A percentile compares a stretch with the other conserved stretches of the same genome.
phyloP scores from a whole-genome alignment of 768 basidiomycete genomes.

The Mycena pura region DNA sequence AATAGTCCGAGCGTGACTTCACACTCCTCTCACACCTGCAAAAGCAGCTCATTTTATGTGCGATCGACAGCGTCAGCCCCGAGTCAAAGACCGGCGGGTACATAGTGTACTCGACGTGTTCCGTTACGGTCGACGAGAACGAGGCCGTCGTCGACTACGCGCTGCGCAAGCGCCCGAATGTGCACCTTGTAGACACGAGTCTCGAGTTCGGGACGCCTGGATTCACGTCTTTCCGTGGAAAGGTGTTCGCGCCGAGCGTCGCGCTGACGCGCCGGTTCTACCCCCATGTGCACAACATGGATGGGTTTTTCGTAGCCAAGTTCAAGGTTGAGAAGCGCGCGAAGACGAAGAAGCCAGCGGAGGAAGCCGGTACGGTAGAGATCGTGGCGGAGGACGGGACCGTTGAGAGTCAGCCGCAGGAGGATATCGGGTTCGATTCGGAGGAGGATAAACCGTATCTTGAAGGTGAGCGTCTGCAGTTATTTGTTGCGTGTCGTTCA shows the following conservation, averaged over 20 bases:
- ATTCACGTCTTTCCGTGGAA: conserved; percentile 89
- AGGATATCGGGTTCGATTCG: conserved; percentile 69
- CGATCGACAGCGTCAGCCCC: conserved; percentile 93
- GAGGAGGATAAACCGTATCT: conserved; percentile 81
- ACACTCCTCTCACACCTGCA: conserved; percentile 95
- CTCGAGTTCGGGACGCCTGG: conserved; percentile 94
- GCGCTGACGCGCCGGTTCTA: conserved; percentile 88
- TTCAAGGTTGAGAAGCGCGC: conserved; percentile 89
- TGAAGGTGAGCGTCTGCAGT: conserved; percentile 63
- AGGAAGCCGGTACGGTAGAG: conserved; percentile 36
- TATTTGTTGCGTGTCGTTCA: conserved; percentile 13
- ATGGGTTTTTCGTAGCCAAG: conserved; percentile 98
- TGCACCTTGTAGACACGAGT: conserved; percentile 90
- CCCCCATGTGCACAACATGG: conserved; percentile 99
- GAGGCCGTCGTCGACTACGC: conserved; percentile 99
- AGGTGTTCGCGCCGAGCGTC: conserved; percentile 82
- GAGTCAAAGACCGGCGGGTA: conserved; percentile 92
- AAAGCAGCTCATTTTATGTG: conserved; percentile 97
- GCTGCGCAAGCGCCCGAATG: conserved; percentile 90
- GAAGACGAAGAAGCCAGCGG: conserved; percentile 48
- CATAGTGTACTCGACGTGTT: conserved; percentile 98
- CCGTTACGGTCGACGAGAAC: conserved; percentile 97
- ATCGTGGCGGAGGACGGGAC: conserved; percentile 41
- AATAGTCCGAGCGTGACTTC: conserved; percentile 93
- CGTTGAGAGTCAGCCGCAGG: conserved; percentile 38